phyloP scores from a whole-genome alignment of 805 yeast genomes.

The Saccharomycopsis olivae region DNA sequence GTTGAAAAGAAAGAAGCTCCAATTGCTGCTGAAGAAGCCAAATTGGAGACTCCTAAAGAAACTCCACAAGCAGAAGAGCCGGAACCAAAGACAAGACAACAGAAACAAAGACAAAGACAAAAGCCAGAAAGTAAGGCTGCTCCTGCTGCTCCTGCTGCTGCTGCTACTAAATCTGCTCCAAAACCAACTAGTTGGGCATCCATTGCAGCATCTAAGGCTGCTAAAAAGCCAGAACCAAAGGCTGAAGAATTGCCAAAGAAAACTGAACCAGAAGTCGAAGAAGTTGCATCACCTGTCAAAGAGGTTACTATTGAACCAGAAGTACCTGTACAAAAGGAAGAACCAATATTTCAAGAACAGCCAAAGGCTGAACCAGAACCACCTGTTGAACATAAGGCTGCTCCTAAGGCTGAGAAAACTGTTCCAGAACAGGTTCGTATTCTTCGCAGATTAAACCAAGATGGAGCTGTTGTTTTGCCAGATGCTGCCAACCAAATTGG shows the following conservation, averaged over 20 bases:
- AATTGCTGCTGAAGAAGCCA: slow-evolving; percentile 14
- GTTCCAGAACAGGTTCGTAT: slow-evolving; percentile 12
- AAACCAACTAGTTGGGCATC: slow-evolving; percentile 19
- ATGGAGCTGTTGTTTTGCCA: slow-evolving; percentile 44
- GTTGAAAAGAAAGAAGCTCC: slow-evolving; percentile 20
- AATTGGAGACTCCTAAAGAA: slow-evolving; percentile 16
- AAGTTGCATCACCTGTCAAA: slow-evolving; percentile 4
- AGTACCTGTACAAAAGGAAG: slow-evolving; percentile 2
- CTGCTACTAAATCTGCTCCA: no score
- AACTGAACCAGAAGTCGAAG: slow-evolving; percentile 13
- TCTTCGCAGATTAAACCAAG: slow-evolving; percentile 30
- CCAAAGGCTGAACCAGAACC: slow-evolving; percentile 1
- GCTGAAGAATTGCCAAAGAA: slow-evolving; percentile 25
- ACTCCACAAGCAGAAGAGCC: slow-evolving; percentile 12
- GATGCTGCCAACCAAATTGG: slow-evolving; percentile 27
- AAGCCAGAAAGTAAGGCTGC: no score
- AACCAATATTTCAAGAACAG: background rate
- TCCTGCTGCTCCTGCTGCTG: no score
- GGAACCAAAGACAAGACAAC: slow-evolving; percentile 12
- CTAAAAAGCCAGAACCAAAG: slow-evolving; percentile 45
- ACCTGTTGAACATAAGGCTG: background rate
- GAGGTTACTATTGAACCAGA: background rate
- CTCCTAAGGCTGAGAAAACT: slow-evolving; percentile 2
- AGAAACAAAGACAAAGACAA: slow-evolving; percentile 1
- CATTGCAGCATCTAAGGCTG: slow-evolving; percentile 22